Evolutionary conservation across 768 basidiomycete species (phyloP).

Genomic region (Russula emetica): DNA sequence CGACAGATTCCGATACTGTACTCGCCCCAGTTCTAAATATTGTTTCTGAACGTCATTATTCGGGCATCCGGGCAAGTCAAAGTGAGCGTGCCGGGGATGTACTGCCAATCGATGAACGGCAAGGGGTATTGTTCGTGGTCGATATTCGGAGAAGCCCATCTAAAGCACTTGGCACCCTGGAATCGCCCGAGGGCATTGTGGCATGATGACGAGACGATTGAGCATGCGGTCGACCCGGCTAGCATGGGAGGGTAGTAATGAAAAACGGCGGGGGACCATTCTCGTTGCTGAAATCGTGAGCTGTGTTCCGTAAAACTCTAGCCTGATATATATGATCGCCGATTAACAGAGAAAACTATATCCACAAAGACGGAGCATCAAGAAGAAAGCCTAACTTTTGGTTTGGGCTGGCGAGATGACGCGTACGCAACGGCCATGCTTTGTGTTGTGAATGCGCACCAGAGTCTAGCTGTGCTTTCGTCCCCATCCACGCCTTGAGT

Average conservation of each 20-base stretch:
- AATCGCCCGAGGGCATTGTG: neutral
- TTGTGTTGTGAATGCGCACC: slow-evolving; percentile 80
- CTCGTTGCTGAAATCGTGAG: slow-evolving; percentile 21
- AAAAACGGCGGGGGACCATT: slow-evolving; percentile 42
- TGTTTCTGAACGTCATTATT: neutral
- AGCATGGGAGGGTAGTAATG: slow-evolving; percentile 50
- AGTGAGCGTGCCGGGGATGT: neutral
- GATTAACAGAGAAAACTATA: neutral
- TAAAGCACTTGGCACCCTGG: neutral
- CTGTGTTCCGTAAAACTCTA: slow-evolving; percentile 35
- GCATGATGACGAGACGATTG: too few species aligned
- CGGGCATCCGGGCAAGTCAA: neutral
- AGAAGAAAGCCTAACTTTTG: slow-evolving; percentile 46
- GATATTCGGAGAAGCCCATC: neutral
- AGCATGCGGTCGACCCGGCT: neutral
- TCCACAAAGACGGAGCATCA: neutral
- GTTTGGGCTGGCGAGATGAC: slow-evolving; percentile 48
- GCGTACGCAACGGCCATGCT: slow-evolving; percentile 79
- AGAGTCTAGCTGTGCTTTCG: slow-evolving; percentile 52
- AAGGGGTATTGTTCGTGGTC: neutral
- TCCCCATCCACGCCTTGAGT: slow-evolving; percentile 42
- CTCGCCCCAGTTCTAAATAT: neutral
- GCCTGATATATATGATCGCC: slow-evolving; percentile 31
- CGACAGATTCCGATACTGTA: neutral
- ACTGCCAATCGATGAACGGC: neutral